Evolutionary conservation across 2,329 filamentous ascomycete genomes (phyloP).

Genomic region (Cercospora citrullina): DNA sequence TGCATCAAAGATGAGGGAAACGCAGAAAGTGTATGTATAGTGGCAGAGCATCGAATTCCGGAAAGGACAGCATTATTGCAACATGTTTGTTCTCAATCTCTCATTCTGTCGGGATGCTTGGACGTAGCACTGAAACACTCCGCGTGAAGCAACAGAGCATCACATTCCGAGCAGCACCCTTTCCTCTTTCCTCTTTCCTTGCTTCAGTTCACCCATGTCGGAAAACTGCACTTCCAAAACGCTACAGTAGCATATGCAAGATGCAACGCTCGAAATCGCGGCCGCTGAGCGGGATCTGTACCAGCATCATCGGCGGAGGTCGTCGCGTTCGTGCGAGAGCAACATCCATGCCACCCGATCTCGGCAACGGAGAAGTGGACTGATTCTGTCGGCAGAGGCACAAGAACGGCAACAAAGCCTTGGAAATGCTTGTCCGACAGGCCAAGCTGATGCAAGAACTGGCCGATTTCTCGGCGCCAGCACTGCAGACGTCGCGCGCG

Average conservation of each 20-base stretch:
- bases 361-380: background rate
- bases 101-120: background rate
- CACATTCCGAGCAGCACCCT: background rate
- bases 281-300: too few species aligned
- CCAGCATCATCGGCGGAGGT: background rate
- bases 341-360: background rate
- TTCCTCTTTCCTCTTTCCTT: too few species aligned
- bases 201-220: too few species aligned
- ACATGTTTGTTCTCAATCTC: accelerated
- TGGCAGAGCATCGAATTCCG: background rate
- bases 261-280: too few species aligned
- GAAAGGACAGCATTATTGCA: background rate
- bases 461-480: background rate
- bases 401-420: background rate
- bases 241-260: too few species aligned
- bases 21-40: background rate
- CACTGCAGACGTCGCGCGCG: background rate
- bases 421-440: background rate
- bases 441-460: background rate
- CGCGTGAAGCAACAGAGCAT: background rate
- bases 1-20: background rate
- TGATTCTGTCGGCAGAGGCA: background rate
- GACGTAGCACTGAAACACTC: background rate
- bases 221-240: too few species aligned
- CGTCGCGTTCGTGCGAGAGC: background rate